Conservation (phyloP, 2,329 filamentous ascomycete genomes). For the Aureobasidium uvarum region DNA sequence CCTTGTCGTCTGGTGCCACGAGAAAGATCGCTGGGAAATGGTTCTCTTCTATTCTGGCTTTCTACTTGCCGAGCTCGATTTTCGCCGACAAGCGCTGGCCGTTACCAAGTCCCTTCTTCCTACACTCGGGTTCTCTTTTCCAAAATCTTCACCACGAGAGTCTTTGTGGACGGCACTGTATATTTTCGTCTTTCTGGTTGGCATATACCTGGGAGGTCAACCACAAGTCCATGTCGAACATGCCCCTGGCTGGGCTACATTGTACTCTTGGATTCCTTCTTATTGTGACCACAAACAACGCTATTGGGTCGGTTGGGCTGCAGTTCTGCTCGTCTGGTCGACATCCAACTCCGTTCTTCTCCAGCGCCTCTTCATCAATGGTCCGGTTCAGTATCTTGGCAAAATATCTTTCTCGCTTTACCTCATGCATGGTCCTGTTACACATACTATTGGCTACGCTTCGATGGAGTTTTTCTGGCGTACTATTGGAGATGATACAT, state of each 20-base stretch:
- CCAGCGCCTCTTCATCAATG: constrained; percentile 53
- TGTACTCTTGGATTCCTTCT: not conserved
- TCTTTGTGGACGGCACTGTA: constrained; percentile 6
- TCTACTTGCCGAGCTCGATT: constrained; percentile 56
- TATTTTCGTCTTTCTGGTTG: constrained; percentile 20
- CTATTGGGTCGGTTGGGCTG: constrained; percentile 58
- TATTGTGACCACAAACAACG: constrained; percentile 40
- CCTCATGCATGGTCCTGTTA: constrained; percentile 59
- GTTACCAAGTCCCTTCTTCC: not conserved
- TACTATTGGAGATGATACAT: constrained; percentile 49
- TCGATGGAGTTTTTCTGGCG: constrained; percentile 53
- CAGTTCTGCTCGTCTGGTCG: constrained; percentile 53
- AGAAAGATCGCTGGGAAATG: constrained; percentile 55
- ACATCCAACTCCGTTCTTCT: constrained; percentile 49
- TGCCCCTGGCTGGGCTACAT: constrained; percentile 18
- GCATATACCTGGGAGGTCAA: constrained; percentile 23
- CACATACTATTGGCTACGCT: constrained; percentile 55
- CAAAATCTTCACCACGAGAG: not conserved
- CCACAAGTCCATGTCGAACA: constrained; percentile 8
- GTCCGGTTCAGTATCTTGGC: constrained; percentile 57
- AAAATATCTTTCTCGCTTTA: constrained; percentile 62
- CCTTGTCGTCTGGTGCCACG: constrained; percentile 49
- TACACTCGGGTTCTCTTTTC: not conserved
- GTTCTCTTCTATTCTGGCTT: constrained; percentile 57
- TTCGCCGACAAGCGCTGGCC: constrained; percentile 38